These are phyloP conservation scores for Entomortierella parvispora DNA, from an alignment of 192 early-diverging fungal species.

Conservation along the genomic window DNA sequence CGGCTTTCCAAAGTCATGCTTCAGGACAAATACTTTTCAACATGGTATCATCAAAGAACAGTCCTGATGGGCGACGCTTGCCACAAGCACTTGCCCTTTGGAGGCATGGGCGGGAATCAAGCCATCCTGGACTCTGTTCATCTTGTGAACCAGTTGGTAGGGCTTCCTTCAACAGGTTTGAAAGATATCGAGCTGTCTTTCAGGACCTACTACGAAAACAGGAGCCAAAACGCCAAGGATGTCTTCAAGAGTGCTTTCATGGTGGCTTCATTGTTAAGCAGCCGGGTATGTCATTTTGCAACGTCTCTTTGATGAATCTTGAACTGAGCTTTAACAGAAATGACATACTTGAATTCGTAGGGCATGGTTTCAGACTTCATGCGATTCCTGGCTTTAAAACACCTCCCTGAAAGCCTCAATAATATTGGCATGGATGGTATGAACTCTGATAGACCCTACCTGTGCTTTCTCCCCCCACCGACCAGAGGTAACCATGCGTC, in stretches of 20 bases:
- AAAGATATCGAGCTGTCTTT: slow-evolving; percentile 18
- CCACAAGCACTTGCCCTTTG: slow-evolving; percentile 37
- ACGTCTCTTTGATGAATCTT: background rate
- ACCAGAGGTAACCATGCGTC: slow-evolving; percentile 5
- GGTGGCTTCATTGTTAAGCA: slow-evolving; percentile 8
- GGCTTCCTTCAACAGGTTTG: slow-evolving; percentile 16
- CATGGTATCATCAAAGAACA: slow-evolving; percentile 25
- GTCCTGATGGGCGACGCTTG: slow-evolving; percentile 32
- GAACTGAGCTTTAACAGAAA: background rate
- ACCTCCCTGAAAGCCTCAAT: slow-evolving; percentile 8
- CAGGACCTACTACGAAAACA: slow-evolving; percentile 12
- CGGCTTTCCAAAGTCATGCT: slow-evolving; percentile 26
- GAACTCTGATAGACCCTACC: slow-evolving; percentile 23
- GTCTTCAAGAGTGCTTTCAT: slow-evolving; percentile 20
- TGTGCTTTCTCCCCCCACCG: slow-evolving; percentile 21
- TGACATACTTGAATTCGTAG: background rate
- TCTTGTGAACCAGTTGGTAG: slow-evolving; percentile 29
- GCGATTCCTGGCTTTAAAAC: slow-evolving; percentile 3
- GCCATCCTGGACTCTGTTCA: slow-evolving; percentile 33
- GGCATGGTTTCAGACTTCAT: slow-evolving; percentile 15
- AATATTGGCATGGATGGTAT: slow-evolving; percentile 31
- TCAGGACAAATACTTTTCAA: slow-evolving; percentile 30
- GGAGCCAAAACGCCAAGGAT: slow-evolving; percentile 21
- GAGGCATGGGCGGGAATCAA: slow-evolving; percentile 23
- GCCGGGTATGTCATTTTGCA: background rate